Evolutionary conservation across 306 rosid species (phyloP).

Genomic region (Biancaea sappan): DNA sequence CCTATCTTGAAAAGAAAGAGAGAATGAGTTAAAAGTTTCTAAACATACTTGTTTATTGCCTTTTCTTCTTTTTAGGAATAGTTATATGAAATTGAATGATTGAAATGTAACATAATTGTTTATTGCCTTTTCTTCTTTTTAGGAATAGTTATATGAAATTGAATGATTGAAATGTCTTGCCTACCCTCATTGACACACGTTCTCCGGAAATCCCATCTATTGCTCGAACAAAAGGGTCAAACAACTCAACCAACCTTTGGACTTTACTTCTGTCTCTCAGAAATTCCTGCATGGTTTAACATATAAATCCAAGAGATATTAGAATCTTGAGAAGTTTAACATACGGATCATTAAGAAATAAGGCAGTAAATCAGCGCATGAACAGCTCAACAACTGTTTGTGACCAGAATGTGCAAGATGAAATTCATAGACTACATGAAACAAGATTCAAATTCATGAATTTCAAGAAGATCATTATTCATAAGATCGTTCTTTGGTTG

Average conservation of each 20-base stretch:
- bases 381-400: background rate
- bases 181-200: conserved; percentile 92
- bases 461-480: background rate
- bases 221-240: conserved; percentile 86
- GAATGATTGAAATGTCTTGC: no score
- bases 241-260: conserved; percentile 64
- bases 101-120: no score
- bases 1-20: background rate
- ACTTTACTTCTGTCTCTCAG: conserved; percentile 80
- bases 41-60: conserved; percentile 19
- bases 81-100: no score
- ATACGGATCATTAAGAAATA: background rate
- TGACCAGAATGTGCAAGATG: background rate
- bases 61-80: background rate
- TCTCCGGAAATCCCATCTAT: conserved; percentile 83
- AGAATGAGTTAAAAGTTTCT: background rate
- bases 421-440: background rate
- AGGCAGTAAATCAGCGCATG: background rate
- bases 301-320: background rate
- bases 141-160: no score
- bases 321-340: background rate
- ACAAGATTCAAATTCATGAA: background rate
- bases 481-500: background rate
- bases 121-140: no score
- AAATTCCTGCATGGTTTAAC: conserved; percentile 60